Conservation (phyloP, 768 basidiomycete species). For the Mycena vitilis region DNA sequence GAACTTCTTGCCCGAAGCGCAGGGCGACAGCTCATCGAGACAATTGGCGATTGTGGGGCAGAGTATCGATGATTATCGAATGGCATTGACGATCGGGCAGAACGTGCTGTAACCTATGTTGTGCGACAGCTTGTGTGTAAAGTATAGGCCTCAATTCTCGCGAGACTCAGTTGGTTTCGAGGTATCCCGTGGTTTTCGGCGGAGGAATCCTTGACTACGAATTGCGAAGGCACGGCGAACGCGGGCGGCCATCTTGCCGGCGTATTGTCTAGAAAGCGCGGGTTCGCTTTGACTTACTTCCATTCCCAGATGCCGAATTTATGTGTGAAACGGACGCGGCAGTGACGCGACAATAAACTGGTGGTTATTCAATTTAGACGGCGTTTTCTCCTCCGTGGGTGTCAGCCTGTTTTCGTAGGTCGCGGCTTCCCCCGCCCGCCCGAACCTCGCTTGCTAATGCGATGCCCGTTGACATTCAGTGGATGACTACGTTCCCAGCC, state of each 20-base stretch:
- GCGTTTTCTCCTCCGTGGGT: too few relatives aligned
- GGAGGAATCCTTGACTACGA: background rate
- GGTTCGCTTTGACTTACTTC: background rate
- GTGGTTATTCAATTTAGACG: too few relatives aligned
- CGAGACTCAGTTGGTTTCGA: background rate
- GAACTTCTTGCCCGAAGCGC: slow-evolving; percentile 71
- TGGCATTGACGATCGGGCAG: background rate
- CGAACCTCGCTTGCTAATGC: too few relatives aligned
- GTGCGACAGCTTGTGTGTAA: background rate
- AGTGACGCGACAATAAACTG: background rate
- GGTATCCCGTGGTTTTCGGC: background rate
- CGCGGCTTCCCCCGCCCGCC: too few relatives aligned
- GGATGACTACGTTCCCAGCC: too few relatives aligned
- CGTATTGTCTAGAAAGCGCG: slow-evolving; percentile 5
- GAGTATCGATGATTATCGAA: slow-evolving; percentile 69
- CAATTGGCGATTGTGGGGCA: slow-evolving; percentile 86
- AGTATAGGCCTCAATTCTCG: too few relatives aligned
- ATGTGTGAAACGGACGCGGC: background rate
- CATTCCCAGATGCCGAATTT: background rate
- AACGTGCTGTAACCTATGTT: background rate
- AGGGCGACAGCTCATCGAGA: slow-evolving; percentile 68
- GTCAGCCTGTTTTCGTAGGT: too few relatives aligned
- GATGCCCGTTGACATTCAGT: too few relatives aligned
- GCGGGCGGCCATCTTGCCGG: slow-evolving; percentile 6
- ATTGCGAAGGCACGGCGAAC: background rate